Evolutionary conservation across 1,284 basidiomycete species (phyloP), one percentile per base, ranked within the genome.

Genomic region (Takashimella koratensis): DNA sequence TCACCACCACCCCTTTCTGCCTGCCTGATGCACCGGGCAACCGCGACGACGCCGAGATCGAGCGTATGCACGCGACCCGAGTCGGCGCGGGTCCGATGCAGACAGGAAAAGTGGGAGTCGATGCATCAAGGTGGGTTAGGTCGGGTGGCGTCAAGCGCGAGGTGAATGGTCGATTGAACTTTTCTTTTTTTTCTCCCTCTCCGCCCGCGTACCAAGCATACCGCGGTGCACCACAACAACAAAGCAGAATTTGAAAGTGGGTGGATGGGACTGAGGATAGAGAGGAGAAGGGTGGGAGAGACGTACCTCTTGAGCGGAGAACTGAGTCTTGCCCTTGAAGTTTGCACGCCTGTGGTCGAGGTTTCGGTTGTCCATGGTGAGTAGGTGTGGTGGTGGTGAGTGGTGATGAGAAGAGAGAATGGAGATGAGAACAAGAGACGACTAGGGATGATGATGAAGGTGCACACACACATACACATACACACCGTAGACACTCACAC

Each of bases 291-390:
- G 54, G 24, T 36, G 8, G 43, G 51, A 20, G 4, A 5, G 27
- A 51, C 56, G 5, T 47, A 76, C 75, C 66, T 77, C 76, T 52
- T 71, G 69, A 40, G 74, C 71, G 39, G 76, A 76, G 64, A 76
- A 77, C 56, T 75, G 68, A 43, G 73, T 72, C 65, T 76, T 76
- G 43, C 73, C 72, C 65, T 77, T 77, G 72, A 76, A 77, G 65
- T 76, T 77, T 46, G 68, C 67, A 41, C 70, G 63, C 56, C 74
- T 60, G 55, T 75, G 69, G 51, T 77, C 74, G 54, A 75, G 67
- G 56, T 73, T 75, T 49, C 73, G 66, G 46, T 66, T 57, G 51
- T 73, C 66, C 71, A 73, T 73, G 36, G 43, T 70, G 62, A 51
- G n/a, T n/a, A 36, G 16, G 30, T 16, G 43, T 4, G 11, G 40